Evolutionary conservation across 345 rosid genomes (phyloP).

Genomic region (Eucalyptus pauciflora): DNA sequence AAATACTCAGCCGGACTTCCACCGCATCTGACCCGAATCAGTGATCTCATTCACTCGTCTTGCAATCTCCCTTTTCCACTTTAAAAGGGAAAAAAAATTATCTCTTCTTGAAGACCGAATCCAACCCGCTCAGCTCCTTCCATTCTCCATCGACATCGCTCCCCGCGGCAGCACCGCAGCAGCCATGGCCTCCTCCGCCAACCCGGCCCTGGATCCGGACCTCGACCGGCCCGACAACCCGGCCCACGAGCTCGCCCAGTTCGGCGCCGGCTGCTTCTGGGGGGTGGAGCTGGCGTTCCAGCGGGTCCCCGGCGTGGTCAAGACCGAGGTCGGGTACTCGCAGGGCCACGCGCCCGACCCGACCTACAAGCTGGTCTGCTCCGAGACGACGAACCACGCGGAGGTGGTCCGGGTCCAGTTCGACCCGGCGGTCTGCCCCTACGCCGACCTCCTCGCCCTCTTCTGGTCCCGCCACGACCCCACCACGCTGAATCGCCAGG

Average conservation of each 20-base stretch:
- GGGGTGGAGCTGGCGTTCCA: constrained; percentile 77
- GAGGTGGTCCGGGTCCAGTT: constrained; percentile 85
- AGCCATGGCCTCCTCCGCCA: constrained; percentile 9
- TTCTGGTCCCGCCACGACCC: constrained; percentile 88
- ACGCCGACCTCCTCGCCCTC: constrained; percentile 38
- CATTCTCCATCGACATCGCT: neutral
- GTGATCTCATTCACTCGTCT: neutral
- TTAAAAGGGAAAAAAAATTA: neutral
- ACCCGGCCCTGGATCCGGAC: constrained; percentile 54
- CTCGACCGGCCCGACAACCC: constrained; percentile 36
- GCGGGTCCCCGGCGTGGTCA: constrained; percentile 51
- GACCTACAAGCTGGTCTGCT: constrained; percentile 50
- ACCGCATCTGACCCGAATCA: neutral
- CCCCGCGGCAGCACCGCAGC: neutral
- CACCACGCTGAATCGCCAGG: constrained; percentile 78
- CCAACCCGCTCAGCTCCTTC: neutral
- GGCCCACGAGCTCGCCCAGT: constrained; percentile 52
- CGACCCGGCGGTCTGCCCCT: constrained; percentile 54
- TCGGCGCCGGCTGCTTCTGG: constrained; percentile 99
- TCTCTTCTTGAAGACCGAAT: neutral
- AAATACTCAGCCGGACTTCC: neutral
- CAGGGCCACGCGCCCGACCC: constrained; percentile 66
- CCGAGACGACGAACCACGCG: constrained; percentile 56
- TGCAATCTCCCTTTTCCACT: fast-evolving
- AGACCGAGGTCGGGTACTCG: constrained; percentile 83